Evolutionary conservation across 805 yeast species (phyloP).

Genomic region (Scheffersomyces amazonensis): DNA sequence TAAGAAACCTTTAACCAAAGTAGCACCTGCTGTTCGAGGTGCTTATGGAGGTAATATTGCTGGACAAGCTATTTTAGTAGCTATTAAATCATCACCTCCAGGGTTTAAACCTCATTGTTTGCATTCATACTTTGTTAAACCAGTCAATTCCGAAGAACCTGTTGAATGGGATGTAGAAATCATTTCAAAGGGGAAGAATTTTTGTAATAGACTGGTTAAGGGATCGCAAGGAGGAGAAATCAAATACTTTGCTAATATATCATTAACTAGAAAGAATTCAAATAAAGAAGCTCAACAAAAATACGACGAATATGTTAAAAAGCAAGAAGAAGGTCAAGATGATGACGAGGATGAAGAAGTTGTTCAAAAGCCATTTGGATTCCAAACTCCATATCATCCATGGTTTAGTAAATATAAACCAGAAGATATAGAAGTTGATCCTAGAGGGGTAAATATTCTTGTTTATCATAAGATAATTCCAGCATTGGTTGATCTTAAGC

Average conservation of each 20-base stretch:
- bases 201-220: constrained; percentile 27
- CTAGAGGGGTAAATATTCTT: constrained; percentile 10
- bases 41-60: constrained; percentile 33
- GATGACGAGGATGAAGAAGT: constrained; percentile 24
- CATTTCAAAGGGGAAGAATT: constrained; percentile 34
- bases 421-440: constrained; percentile 11
- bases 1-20: constrained; percentile 20
- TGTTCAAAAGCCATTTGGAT: constrained; percentile 27
- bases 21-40: constrained; percentile 21
- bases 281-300: constrained; percentile 13
- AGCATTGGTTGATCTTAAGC: constrained; percentile 27
- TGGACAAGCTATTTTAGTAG: constrained; percentile 35
- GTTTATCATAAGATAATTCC: constrained; percentile 29
- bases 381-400: constrained; percentile 32
- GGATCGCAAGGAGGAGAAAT: constrained; percentile 26
- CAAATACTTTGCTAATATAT: constrained; percentile 25
- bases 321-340: constrained; percentile 19
- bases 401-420: constrained; percentile 23
- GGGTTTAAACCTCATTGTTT: constrained; percentile 36
- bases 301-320: constrained; percentile 19
- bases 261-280: constrained; percentile 33
- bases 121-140: constrained; percentile 28
- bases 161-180: constrained; percentile 30
- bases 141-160: constrained; percentile 11
- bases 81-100: constrained; percentile 21